Base-by-base conservation (phyloP, 192 early-diverging fungal genomes). In the Podila verticillata region DNA sequence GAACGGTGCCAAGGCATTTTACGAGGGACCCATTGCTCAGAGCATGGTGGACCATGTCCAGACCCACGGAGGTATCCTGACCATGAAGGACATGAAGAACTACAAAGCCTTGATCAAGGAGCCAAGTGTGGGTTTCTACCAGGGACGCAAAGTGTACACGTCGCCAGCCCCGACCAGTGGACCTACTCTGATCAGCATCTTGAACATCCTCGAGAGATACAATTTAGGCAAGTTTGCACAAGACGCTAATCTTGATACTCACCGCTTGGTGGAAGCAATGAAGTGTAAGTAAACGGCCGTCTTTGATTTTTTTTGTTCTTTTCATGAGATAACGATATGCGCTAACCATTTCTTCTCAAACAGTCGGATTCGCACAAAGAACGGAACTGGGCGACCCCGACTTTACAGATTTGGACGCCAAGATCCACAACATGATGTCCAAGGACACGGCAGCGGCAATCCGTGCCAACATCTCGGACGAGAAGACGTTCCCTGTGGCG, bases 161-260 rank as follows among this genome's bases (percentile, higher is more conserved):
- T 65, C 77, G 31, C 73, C 92, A 22, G 87, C 92, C 19, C 96
- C 97, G 5, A 92, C 95, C 15, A 93, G 93, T 68, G 97, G 97
- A 1, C 91, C 94, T 7, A 85, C 96, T 19, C 75, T 97, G 35
- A 81, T 97, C 39, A 91, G 92, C 72, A 85, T 96, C 68, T 87
- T 99, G 48, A 97, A 97, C 63, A 88, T 96, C 31, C 73, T 96
- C 60, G 97, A 99, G 81, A 88, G 93, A 56, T 97, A 88, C 79
- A 86, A 92, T 51, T 85, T 96, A 17, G 82, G 77, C 0, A 58
- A 70, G n/a, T 35, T 72, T 24, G 85, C 90, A 34, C 91, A 91
- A 4, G 79, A 84, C 20, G 87, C 88, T 2, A 84, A 87, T 10
- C 34, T 93, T 20, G 95, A 91, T 64, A 83, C 91, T 19, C 96